These are phyloP conservation scores for Cercis canadensis DNA, from an alignment of 306 rosid genomes.

Conservation along the genomic window DNA sequence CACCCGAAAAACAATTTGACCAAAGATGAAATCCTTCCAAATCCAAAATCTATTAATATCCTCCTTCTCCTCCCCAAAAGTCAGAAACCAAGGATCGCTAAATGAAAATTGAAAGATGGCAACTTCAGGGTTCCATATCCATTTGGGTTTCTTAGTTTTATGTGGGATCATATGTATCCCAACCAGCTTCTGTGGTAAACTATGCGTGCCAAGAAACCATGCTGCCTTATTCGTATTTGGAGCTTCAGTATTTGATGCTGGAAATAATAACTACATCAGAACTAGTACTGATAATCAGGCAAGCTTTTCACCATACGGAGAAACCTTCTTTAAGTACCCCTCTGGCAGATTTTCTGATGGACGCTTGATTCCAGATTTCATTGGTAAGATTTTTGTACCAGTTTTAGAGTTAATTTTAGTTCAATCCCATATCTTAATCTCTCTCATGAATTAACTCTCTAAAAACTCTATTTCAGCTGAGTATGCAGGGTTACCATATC, in stretches of 20 bases:
- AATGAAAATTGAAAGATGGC: neutral
- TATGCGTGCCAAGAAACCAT: slow-evolving; percentile 2
- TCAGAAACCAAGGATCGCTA: too few species aligned
- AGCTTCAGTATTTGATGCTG: slow-evolving; percentile 53
- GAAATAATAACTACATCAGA: slow-evolving; percentile 54
- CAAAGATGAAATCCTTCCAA: too few species aligned
- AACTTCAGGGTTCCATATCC: too few species aligned
- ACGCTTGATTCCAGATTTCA: slow-evolving; percentile 50
- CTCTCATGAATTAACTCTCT: too few species aligned
- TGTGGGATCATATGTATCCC: neutral
- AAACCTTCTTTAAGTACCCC: slow-evolving; percentile 47
- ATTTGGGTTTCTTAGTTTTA: neutral
- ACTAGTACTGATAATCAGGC: slow-evolving; percentile 32
- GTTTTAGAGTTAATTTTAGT: too few species aligned
- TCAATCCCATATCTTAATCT: too few species aligned
- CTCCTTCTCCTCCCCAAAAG: too few species aligned
- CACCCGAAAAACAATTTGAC: too few species aligned
- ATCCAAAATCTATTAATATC: too few species aligned
- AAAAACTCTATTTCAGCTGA: slow-evolving; percentile 52
- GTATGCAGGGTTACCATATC: slow-evolving; percentile 48
- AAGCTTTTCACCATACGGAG: slow-evolving; percentile 46
- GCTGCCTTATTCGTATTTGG: slow-evolving; percentile 50
- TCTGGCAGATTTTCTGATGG: slow-evolving; percentile 55
- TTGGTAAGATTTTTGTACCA: too few species aligned
- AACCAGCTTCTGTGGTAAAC: neutral